Evolutionary conservation across 2,329 filamentous ascomycete genomes (phyloP).

Genomic region (Colletotrichum musae): DNA sequence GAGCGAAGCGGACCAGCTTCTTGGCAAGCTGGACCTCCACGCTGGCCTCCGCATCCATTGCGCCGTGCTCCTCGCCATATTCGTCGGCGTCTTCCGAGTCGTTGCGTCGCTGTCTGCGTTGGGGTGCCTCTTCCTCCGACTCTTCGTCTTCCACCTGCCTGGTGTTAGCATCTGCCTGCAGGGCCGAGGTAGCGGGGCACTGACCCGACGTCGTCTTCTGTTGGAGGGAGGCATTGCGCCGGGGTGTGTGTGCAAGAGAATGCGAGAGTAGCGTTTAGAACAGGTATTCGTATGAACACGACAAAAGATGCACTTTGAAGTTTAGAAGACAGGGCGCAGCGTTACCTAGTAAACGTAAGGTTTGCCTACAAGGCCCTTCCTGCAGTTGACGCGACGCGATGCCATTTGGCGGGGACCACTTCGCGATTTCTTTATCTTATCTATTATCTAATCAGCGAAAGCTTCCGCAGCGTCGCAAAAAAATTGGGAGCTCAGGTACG

Average conservation of each 20-base stretch:
- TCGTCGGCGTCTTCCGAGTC: slow-evolving; percentile 51
- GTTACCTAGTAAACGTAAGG: background rate
- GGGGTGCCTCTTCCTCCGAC: slow-evolving; percentile 49
- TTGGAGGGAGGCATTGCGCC: slow-evolving; percentile 50
- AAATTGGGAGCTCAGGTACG: slow-evolving; percentile 28
- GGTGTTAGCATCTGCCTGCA: slow-evolving; percentile 20
- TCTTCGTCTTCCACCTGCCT: slow-evolving; percentile 49
- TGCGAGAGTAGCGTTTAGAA: no score
- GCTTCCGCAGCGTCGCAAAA: slow-evolving; percentile 25
- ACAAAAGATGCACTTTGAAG: no score
- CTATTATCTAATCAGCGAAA: slow-evolving; percentile 42
- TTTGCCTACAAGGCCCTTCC: background rate
- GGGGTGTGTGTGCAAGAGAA: no score
- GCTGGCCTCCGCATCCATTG: slow-evolving; percentile 51
- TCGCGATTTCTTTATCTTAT: slow-evolving; percentile 28
- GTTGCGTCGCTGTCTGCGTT: slow-evolving; percentile 50
- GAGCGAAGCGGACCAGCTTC: slow-evolving; percentile 77
- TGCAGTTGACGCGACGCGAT: slow-evolving; percentile 10
- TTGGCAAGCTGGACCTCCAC: slow-evolving; percentile 70
- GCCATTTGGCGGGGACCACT: slow-evolving; percentile 24
- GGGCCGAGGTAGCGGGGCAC: slow-evolving; percentile 26
- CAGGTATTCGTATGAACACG: no score
- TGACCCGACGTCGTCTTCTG: slow-evolving; percentile 45
- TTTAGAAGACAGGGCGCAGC: no score
- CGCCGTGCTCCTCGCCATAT: slow-evolving; percentile 56